phyloP scores from a whole-genome alignment of 1,284 basidiomycete genomes.

The Fomitopsis palustris region DNA sequence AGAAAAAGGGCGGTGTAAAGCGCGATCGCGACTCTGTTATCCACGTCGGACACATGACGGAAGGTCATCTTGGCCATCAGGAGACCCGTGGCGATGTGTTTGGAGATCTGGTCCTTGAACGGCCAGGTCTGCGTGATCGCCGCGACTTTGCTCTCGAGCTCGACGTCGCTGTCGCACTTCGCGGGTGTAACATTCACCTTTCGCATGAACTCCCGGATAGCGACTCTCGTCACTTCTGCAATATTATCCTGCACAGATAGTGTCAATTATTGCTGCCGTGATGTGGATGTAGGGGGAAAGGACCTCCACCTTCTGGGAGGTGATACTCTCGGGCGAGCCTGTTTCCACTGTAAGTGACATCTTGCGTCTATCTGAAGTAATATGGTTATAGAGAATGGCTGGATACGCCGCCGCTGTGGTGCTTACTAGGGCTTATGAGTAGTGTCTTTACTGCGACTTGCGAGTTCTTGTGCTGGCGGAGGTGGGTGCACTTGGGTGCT shows the following conservation, averaged over 20 bases:
- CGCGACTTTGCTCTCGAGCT: conserved; percentile 3
- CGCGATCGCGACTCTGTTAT: background rate
- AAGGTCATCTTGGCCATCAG: conserved; percentile 1
- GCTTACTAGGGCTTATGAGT: too few species aligned
- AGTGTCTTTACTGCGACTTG: too few species aligned
- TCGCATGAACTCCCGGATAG: background rate
- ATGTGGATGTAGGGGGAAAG: background rate
- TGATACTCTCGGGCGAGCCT: too few species aligned
- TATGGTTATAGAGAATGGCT: too few species aligned
- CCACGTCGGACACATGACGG: background rate
- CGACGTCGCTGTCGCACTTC: background rate
- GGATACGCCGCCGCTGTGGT: too few species aligned
- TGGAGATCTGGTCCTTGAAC: background rate
- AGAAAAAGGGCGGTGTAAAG: conserved; percentile 2
- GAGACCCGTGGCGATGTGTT: background rate
- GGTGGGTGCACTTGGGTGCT: too few species aligned
- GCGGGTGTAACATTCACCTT: background rate
- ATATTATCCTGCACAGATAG: background rate
- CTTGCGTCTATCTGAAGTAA: too few species aligned
- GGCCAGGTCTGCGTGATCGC: background rate
- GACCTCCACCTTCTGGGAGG: background rate
- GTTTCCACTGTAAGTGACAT: too few species aligned
- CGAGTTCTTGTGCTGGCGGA: too few species aligned
- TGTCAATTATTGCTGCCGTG: background rate
- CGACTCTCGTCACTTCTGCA: background rate